Base-by-base conservation (phyloP, 169 alveolate species). In the Eimeria maxima region DNA sequence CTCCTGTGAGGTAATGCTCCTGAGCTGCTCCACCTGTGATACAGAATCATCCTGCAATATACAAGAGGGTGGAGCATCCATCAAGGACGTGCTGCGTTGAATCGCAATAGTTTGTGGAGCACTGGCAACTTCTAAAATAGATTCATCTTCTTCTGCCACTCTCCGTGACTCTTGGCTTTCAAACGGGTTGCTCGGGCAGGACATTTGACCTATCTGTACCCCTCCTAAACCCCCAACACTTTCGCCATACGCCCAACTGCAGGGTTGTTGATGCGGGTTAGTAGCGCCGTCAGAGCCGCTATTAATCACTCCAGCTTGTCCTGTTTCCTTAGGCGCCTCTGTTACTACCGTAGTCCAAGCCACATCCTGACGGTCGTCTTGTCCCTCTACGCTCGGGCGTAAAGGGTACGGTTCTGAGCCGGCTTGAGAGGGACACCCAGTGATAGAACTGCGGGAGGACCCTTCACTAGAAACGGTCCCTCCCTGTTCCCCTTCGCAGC, bases 91-190 rank as follows among this genome's bases (percentile, higher is more conserved):
- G 60, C 87, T 44, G 24, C 29, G 87, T 45, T 20, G 38, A 24
- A 44, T 3, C 33, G 87, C 65, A 45, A 76, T 7, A 42, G 60
- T 22, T n/a, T 47, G 87, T 44, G 87, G 22, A 38, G 87, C 87
- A 10, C 8, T 14, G 22, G 87, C 60, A 24, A 18, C 87, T 22
- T 73, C 47, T 33, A 73, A 29, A 13, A 73, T 55, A 8, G 84
- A 33, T 44, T 20, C 84, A 33, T 76, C 87, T 6, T 47, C 87
- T 7, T 76, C 87, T 76, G 87, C 33, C 87, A 45, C 87, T 44
- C 44, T 18, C 42, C 42, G 65, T 0, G 87, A 63, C 20, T 44
- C 87, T 65, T 76, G 60, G 60, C 42, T 20, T 76, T 13, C 65
- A 42, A 76, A 45, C 22, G 22, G 38, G 44, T 22, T 24, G 33